These are phyloP conservation scores for Chimonanthus salicifolius DNA, from an alignment of 164 flowering plant species.

Conservation along the genomic window DNA sequence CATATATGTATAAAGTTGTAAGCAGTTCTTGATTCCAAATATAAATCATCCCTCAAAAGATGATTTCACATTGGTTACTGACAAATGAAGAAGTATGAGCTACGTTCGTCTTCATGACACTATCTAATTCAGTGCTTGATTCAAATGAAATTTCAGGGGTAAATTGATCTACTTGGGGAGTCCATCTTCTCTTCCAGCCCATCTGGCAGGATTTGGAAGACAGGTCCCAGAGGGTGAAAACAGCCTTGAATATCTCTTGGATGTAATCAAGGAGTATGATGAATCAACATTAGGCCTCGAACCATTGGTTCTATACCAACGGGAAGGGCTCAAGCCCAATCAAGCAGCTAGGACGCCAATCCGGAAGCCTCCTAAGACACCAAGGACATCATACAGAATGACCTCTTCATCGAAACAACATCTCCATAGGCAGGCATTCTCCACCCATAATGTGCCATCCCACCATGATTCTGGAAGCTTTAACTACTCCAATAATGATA, in stretches of 20 bases:
- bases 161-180: conserved; percentile 55
- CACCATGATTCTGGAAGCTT: conserved; percentile 10
- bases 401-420: conserved; percentile 26
- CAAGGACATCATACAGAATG: conserved; percentile 16
- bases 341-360: conserved; percentile 48
- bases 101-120: neutral
- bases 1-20: too few relatives aligned
- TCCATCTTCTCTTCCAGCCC: conserved; percentile 40
- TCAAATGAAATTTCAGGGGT: conserved; percentile 38
- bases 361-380: conserved; percentile 27
- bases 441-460: conserved; percentile 24
- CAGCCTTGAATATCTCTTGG: conserved; percentile 63
- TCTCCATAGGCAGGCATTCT: conserved; percentile 36
- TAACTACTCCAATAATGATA: conserved; percentile 1
- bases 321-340: conserved; percentile 57
- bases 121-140: neutral
- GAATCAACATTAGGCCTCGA: conserved; percentile 66
- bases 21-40: neutral
- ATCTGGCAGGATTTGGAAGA: conserved; percentile 62
- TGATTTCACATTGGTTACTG: neutral
- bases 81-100: neutral
- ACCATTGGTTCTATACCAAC: conserved; percentile 55
- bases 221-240: conserved; percentile 70
- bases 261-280: conserved; percentile 77
- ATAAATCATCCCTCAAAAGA: too few relatives aligned